These are phyloP conservation scores for Tephrocybe sp. DNA, from an alignment of 768 basidiomycete genomes.

Conservation along the genomic window DNA sequence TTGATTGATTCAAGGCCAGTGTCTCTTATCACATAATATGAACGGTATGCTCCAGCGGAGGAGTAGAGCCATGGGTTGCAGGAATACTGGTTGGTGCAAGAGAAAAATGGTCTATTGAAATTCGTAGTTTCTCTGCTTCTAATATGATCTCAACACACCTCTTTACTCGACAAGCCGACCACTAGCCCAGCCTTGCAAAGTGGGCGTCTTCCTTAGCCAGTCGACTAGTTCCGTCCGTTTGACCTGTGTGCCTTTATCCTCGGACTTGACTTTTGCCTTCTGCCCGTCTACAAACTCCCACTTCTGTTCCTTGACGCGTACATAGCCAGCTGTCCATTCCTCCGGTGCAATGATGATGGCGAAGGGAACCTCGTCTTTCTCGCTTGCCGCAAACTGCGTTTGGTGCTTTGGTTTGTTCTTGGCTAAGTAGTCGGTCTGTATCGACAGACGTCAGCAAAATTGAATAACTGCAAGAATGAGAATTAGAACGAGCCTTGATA, in stretches of 20 bases:
- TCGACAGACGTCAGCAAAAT: conserved; percentile 4
- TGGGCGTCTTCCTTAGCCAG: conserved; percentile 57
- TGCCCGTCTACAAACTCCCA: conserved; percentile 76
- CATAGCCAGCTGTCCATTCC: conserved; percentile 81
- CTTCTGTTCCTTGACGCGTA: conserved; percentile 89
- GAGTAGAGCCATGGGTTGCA: too few species aligned
- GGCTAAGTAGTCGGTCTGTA: conserved; percentile 86
- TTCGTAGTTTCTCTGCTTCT: too few species aligned
- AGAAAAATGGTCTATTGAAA: too few species aligned
- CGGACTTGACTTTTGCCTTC: conserved; percentile 64
- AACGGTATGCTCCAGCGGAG: too few species aligned
- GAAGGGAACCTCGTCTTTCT: conserved; percentile 91
- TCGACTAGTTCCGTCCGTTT: conserved; percentile 57
- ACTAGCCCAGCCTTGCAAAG: conserved; percentile 43
- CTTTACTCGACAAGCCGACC: conserved; percentile 23
- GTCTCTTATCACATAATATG: too few species aligned
- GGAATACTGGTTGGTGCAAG: too few species aligned
- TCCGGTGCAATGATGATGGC: conserved; percentile 89
- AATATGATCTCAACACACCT: too few species aligned
- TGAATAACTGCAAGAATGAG: neutral
- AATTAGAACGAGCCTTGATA: conserved; percentile 64
- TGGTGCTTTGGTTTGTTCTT: conserved; percentile 90
- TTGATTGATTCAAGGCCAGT: too few species aligned
- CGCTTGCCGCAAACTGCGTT: conserved; percentile 86
- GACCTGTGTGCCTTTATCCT: conserved; percentile 67